A percentile compares a stretch with the other conserved stretches of the same genome.
phyloP scores from a whole-genome alignment of 2,329 filamentous ascomycete genomes.

The Fusarium citri region DNA sequence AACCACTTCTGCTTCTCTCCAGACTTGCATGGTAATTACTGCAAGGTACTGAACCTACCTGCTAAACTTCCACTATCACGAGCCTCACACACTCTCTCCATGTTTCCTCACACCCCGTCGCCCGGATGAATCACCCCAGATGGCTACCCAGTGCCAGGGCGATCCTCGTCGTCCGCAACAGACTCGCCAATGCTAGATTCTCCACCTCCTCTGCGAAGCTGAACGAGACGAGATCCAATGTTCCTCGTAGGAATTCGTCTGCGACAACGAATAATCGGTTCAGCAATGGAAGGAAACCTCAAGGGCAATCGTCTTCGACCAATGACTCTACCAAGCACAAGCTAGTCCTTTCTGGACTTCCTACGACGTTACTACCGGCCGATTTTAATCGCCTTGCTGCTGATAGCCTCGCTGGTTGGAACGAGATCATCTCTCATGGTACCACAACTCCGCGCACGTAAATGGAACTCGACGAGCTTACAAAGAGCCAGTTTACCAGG shows the following conservation, averaged over 20 bases:
- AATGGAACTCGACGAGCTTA: slow-evolving; percentile 15
- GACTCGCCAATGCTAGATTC: slow-evolving; percentile 4
- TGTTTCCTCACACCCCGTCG: slow-evolving; percentile 33
- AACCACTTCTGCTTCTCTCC: slow-evolving; percentile 19
- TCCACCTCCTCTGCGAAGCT: neutral
- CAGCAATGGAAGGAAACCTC: neutral
- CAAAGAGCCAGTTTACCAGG: slow-evolving; percentile 65
- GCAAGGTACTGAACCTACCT: slow-evolving; percentile 1
- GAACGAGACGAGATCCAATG: neutral
- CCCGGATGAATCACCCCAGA: slow-evolving; percentile 49
- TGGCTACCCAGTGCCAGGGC: slow-evolving; percentile 44
- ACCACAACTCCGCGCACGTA: slow-evolving; percentile 12
- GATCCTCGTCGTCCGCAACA: slow-evolving; percentile 27
- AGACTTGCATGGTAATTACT: neutral
- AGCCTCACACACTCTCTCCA: slow-evolving; percentile 16
- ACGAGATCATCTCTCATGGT: slow-evolving; percentile 70
- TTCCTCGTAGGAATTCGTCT: neutral
- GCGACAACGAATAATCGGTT: neutral
- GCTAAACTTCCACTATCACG: neutral
- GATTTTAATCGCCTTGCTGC: slow-evolving; percentile 78
- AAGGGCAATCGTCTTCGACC: neutral
- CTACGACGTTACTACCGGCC: slow-evolving; percentile 69
- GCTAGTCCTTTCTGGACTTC: slow-evolving; percentile 50
- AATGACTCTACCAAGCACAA: neutral
- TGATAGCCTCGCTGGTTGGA: slow-evolving; percentile 76